A percentile compares a stretch with the other conserved stretches of the same genome.
Evolutionary conservation across 176 grass and related monocot genomes (phyloP).

Genomic region (Melocanna baccifera): DNA sequence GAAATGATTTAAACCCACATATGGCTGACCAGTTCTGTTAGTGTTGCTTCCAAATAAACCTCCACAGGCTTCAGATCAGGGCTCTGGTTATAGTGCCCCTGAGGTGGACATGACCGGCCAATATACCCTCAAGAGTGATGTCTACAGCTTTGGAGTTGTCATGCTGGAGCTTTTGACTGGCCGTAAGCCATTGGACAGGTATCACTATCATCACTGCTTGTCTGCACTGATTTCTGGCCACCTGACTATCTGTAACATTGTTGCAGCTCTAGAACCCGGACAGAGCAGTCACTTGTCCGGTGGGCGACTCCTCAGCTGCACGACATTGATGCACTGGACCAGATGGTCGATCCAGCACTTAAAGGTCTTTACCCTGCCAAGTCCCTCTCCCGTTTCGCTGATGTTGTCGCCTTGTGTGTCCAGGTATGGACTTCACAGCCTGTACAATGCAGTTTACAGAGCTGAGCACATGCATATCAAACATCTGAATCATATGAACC

Average conservation of each 20-base stretch:
- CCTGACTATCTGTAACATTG: not conserved
- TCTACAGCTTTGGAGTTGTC: conserved; percentile 90
- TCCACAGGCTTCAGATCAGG: conserved; percentile 56
- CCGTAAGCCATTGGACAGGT: conserved; percentile 82
- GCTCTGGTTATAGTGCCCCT: conserved; percentile 65
- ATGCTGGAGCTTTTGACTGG: conserved; percentile 95
- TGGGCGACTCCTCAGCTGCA: conserved; percentile 83
- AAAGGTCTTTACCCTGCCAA: conserved; percentile 82
- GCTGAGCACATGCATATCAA: not conserved
- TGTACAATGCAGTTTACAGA: not conserved
- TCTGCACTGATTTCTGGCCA: not conserved
- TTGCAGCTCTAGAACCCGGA: conserved; percentile 50
- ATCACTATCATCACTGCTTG: not conserved
- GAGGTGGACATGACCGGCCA: conserved; percentile 75
- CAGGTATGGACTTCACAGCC: conserved; percentile 46
- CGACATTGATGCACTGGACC: conserved; percentile 75
- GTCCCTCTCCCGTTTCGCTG: conserved; percentile 80
- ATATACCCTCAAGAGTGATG: conserved; percentile 82
- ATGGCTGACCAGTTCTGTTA: not conserved
- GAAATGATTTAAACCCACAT: not conserved
- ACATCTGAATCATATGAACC: conserved; percentile 11
- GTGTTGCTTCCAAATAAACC: conserved; percentile 32
- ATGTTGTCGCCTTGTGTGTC: conserved; percentile 70
- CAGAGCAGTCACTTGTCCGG: conserved; percentile 74
- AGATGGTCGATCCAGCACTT: conserved; percentile 77